Evolutionary conservation across 225 moss, liverwort and hornwort genomes (phyloP), one percentile per base, ranked within the genome.

Genomic region (Physcomitrellopsis africana): DNA sequence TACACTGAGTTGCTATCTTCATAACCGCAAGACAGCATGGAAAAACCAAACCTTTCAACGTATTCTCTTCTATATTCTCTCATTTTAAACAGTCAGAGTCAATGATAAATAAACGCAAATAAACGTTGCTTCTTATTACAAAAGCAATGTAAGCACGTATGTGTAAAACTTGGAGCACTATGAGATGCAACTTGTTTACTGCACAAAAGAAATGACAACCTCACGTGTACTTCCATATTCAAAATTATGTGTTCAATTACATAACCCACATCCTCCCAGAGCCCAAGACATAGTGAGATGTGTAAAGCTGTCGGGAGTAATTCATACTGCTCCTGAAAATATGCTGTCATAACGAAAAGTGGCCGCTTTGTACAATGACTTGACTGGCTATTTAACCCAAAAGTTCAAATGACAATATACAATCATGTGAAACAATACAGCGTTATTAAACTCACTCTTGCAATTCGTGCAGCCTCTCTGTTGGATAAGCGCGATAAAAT

Each of bases 401-500:
- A 67, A 27, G 62, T 56, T n/a, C 68, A 43, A 71, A 10, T 55
- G n/a, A 2, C 1, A 22, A 49, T 66, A 54, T 37, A 45, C 41
- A 26, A 12, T 12, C 54, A 77, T 58, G 3, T 66, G 7, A 17
- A 29, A 22, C 37, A 65, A 63, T 54, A 69, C 26, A 54, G 69
- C 23, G 53, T 51, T 10, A 59, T 3, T 17, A 23, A 70, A 72
- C 89, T 82, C 80, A 97, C 96, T 82, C 92, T 88, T 44, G 94
- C 94, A 69, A 91, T 81, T 76, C 94, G 83, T 43, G 94, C 88
- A 58, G 90, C 88, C 72, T 97, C 92, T 75, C 81, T 90, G 72
- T 91, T 97, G 42, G 94, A 89, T 16, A 97, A 80, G 23, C 88
- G 90, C 57, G 82, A 82, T 37, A 97, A 44, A 81, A 97, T 91